A percentile compares a stretch with the other conserved stretches of the same genome.
These are phyloP conservation scores for Mortierella sp. DNA, from an alignment of 371 early-diverging fungal genomes.

Conservation along the genomic window DNA sequence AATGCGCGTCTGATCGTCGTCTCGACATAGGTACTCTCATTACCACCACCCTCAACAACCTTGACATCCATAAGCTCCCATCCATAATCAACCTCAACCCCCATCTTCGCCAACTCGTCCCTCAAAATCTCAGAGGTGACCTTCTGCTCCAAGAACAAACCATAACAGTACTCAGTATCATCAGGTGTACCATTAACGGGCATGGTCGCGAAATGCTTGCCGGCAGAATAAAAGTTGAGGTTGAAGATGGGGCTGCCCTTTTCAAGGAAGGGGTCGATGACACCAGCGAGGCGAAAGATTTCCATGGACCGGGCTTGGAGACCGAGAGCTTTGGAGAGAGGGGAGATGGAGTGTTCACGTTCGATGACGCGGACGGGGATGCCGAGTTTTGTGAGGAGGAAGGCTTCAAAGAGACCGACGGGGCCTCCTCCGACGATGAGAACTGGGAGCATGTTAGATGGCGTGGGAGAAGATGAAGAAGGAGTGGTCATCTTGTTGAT, in stretches of 20 bases:
- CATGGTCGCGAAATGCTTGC: neutral
- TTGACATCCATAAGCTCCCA: conserved; percentile 48
- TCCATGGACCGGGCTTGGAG: conserved; percentile 39
- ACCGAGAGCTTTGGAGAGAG: conserved; percentile 31
- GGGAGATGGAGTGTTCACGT: conserved; percentile 21
- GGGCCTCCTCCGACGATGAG: conserved; percentile 57
- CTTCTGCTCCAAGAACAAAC: conserved; percentile 33
- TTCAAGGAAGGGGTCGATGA: conserved; percentile 20
- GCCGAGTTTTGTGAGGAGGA: conserved; percentile 41
- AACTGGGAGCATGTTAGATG: conserved; percentile 18
- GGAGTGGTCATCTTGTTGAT: neutral
- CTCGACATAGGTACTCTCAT: conserved; percentile 21
- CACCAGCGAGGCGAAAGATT: conserved; percentile 21
- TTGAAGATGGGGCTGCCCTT: conserved; percentile 7
- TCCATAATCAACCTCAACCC: conserved; percentile 35
- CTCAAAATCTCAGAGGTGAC: conserved; percentile 28
- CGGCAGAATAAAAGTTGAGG: conserved; percentile 17
- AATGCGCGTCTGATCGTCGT: conserved; percentile 23
- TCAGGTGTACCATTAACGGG: neutral
- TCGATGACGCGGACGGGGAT: conserved; percentile 41
- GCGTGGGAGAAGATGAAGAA: neutral
- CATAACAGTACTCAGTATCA: conserved; percentile 24
- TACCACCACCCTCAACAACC: conserved; percentile 11
- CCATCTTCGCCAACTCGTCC: conserved; percentile 30
- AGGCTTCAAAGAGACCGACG: conserved; percentile 44